Evolutionary conservation across 108 stramenopile species (phyloP), one percentile per base, ranked within the genome.

Genomic region (Seminavis robusta): DNA sequence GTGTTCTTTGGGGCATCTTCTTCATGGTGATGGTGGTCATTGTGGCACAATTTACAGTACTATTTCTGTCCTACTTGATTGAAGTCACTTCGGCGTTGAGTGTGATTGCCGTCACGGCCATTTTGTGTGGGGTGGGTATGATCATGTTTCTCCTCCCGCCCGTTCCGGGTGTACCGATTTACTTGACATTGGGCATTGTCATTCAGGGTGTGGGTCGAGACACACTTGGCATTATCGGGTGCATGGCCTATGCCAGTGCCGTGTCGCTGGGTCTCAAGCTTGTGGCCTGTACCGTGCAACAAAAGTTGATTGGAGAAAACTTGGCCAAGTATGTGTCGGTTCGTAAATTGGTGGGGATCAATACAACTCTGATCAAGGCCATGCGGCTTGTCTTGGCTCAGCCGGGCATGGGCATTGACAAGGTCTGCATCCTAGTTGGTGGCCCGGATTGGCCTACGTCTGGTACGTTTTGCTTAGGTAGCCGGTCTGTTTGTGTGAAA

Each of bases 111-210:
- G 74, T 75, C 4, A 76, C 81, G 0, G 66, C 52, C 16, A 79
- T 82, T 9, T 61, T 73, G 33, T 40, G 52, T 3, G 77, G 46
- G 36, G 71, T 82, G 30, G 81, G 77, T 20, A 42, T 76, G 23
- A 29, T 59, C 17, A 71, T 82, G 73, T 85, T 85, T 47, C 61
- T 81, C 19, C 56, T 81, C 15, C 84, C 84, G 27, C 80, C 80
- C 10, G 77, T 85, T 17, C 84, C 84, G 23, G 80, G 80, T 9
- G 74, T 76, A 16, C 84, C 84, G 20, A 71, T 85, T 24, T 85
- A 85, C 54, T 47, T 81, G 54, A 64, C 75, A 15, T 66, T 75
- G 25, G 84, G 84, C 13, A 76, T 85, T 59, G 70, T 85, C 2
- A 51, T 81, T 38, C 38, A 71, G 0, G 66, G 67, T 1, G 56